Evolutionary conservation across 257 asterid genomes (phyloP).

Genomic region (Agastache rugosa): DNA sequence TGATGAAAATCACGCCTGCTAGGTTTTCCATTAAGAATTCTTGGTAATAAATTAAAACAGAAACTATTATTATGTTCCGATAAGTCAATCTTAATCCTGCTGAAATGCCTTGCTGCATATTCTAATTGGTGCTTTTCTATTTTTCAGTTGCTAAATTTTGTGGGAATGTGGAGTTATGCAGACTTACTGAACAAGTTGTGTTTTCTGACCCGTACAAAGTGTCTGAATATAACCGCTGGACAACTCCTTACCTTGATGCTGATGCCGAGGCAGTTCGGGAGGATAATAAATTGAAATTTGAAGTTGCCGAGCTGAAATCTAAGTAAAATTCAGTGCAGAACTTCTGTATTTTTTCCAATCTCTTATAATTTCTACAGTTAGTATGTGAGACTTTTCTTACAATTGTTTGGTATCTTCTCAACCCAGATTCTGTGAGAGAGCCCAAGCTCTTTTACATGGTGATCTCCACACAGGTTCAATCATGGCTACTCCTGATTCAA

Average conservation of each 20-base stretch:
- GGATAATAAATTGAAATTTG: constrained; percentile 81
- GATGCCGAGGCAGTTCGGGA: constrained; percentile 85
- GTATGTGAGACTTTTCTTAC: constrained; percentile 27
- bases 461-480: constrained; percentile 96
- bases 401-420: constrained; percentile 35
- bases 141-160: constrained; percentile 92
- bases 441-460: constrained; percentile 96
- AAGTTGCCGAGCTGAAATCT: constrained; percentile 88
- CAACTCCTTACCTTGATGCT: constrained; percentile 86
- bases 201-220: constrained; percentile 95
- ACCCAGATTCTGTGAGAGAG: constrained; percentile 90
- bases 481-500: constrained; percentile 83
- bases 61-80: background rate
- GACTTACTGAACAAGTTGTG: constrained; percentile 94
- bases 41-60: constrained; percentile 20
- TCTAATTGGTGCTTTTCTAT: constrained; percentile 33
- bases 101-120: constrained; percentile 11
- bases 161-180: constrained; percentile 90
- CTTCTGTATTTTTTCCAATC: background rate
- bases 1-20: constrained; percentile 3
- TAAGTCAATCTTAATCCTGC: constrained; percentile 6
- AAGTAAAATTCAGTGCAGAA: constrained; percentile 49
- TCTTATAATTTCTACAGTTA: constrained; percentile 1
- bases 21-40: constrained; percentile 9
- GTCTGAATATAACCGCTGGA: constrained; percentile 80